These are phyloP conservation scores for Malassezia equina DNA, from an alignment of 1,284 basidiomycete genomes.

Conservation along the genomic window DNA sequence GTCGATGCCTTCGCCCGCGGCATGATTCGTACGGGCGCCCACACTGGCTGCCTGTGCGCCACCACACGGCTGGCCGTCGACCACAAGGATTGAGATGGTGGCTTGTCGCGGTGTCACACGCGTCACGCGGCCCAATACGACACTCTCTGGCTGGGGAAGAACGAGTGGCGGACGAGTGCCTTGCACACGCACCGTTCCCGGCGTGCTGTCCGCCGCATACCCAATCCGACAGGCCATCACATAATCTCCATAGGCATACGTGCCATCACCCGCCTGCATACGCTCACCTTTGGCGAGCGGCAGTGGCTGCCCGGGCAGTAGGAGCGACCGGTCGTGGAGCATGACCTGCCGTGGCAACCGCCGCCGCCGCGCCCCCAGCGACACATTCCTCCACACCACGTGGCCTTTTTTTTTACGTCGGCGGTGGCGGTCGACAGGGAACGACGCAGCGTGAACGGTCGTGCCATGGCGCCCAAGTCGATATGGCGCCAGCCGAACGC, in stretches of 20 bases:
- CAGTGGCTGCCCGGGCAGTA: constrained; percentile 32
- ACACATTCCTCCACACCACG: not conserved
- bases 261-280: constrained; percentile 21
- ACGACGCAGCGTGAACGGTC: too few species aligned
- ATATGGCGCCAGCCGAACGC: constrained; percentile 78
- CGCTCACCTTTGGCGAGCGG: constrained; percentile 1
- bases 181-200: constrained; percentile 4
- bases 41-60: constrained; percentile 15
- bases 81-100: constrained; percentile 72
- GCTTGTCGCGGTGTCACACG: constrained; percentile 81
- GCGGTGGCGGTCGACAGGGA: not conserved
- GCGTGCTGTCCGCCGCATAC: constrained; percentile 13
- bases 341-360: not conserved
- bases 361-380: not conserved
- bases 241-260: constrained; percentile 27
- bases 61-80: constrained; percentile 66
- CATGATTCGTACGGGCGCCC: constrained; percentile 28
- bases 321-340: constrained; percentile 5
- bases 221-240: constrained; percentile 36
- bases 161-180: constrained; percentile 28
- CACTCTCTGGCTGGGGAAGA: constrained; percentile 30
- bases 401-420: constrained; percentile 1
- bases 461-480: constrained; percentile 52
- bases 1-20: constrained; percentile 39
- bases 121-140: constrained; percentile 62